Percentiles rank a stretch among this genome's conserved stretches.
Evolutionary conservation across 805 yeast species (phyloP).

Genomic region (Schwanniomyces vanrijiae): DNA sequence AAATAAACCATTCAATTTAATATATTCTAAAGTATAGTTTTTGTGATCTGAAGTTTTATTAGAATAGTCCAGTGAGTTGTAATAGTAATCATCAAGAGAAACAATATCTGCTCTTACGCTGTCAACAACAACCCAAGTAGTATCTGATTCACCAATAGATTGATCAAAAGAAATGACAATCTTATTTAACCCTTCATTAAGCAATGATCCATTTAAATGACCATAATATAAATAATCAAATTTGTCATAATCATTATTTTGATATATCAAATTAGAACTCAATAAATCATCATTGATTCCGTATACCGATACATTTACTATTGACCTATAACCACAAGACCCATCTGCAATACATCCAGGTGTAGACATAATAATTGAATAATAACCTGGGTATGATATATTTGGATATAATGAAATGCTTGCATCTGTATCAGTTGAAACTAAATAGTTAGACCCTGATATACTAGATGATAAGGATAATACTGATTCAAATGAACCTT

Average conservation of each 20-base stretch:
- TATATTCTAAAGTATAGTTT: constrained; percentile 14
- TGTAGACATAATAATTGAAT: constrained; percentile 70
- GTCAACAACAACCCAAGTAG: constrained; percentile 68
- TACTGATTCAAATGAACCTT: constrained; percentile 32
- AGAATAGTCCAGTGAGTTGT: constrained; percentile 16
- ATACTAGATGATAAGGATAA: constrained; percentile 25
- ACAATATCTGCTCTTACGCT: constrained; percentile 53
- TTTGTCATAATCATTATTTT: constrained; percentile 76
- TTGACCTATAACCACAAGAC: constrained; percentile 71
- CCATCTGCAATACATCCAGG: constrained; percentile 79
- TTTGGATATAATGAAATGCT: constrained; percentile 62
- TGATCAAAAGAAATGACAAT: constrained; percentile 27
- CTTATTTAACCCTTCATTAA: constrained; percentile 23
- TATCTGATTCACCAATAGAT: constrained; percentile 14
- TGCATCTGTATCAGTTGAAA: constrained; percentile 25
- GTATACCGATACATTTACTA: constrained; percentile 71
- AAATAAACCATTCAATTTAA: constrained; percentile 71
- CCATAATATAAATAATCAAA: constrained; percentile 81
- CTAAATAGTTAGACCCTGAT: constrained; percentile 33
- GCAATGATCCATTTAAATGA: constrained; percentile 48
- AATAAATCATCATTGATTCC: constrained; percentile 47
- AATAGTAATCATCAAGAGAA: constrained; percentile 43
- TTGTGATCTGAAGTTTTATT: constrained; percentile 26
- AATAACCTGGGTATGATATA: constrained; percentile 70
- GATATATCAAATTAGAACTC: constrained; percentile 55